Percentiles rank a stretch among this genome's conserved stretches.
phyloP scores from a whole-genome alignment of 2,329 filamentous ascomycete species.

The Alternaria angustiovoidea region DNA sequence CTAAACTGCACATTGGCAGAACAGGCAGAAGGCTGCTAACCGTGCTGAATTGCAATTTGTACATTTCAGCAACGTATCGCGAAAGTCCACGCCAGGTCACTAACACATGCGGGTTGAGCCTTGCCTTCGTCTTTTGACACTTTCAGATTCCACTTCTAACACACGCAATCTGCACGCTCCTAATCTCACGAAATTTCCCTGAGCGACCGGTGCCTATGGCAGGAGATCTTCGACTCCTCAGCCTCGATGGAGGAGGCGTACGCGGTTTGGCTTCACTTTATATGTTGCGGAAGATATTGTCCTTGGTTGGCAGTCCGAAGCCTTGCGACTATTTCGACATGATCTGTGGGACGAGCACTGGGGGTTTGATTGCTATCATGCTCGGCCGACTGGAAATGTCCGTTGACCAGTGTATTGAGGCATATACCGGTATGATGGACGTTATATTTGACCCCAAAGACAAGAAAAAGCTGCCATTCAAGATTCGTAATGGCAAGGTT shows the following conservation, averaged over 20 bases:
- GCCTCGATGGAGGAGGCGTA: constrained; percentile 17
- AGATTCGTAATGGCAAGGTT: constrained; percentile 16
- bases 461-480: constrained; percentile 8
- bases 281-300: constrained; percentile 13
- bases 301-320: constrained; percentile 17
- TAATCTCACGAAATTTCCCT: neutral
- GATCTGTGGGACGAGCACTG: constrained; percentile 33
- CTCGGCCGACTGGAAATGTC: constrained; percentile 26
- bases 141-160: neutral
- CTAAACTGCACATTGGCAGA: neutral
- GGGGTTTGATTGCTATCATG: constrained; percentile 29
- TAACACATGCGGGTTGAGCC: neutral
- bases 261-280: constrained; percentile 14
- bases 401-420: constrained; percentile 22
- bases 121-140: neutral
- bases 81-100: neutral
- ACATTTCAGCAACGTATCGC: neutral
- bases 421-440: constrained; percentile 17
- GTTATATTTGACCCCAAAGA: constrained; percentile 18
- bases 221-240: constrained; percentile 11
- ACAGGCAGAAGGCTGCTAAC: neutral
- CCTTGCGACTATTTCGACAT: constrained; percentile 28
- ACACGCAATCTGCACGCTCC: neutral
- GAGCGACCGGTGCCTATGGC: neutral
- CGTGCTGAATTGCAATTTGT: neutral